Conservation (phyloP, 2,329 filamentous ascomycete species). For the Cordyceps militaris region DNA sequence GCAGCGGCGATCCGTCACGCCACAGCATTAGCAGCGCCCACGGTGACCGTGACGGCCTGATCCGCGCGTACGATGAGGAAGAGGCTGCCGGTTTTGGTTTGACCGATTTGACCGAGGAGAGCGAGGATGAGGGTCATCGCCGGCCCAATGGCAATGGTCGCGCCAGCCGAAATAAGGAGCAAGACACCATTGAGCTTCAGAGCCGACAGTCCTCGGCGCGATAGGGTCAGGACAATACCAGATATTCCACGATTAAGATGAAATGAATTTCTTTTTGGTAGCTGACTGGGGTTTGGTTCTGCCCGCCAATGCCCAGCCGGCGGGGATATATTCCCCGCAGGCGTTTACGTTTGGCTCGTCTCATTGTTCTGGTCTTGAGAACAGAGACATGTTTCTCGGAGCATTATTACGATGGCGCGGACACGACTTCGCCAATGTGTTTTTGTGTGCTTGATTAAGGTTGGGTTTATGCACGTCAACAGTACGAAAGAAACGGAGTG, state of each 20-base stretch:
- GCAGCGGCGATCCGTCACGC: constrained; percentile 60
- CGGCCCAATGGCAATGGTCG: constrained; percentile 30
- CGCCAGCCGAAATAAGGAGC: constrained; percentile 31
- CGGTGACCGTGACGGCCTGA: constrained; percentile 72
- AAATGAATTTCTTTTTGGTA: constrained; percentile 11
- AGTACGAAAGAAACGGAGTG: constrained; percentile 6
- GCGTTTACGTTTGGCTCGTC: neutral
- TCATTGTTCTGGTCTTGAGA: neutral
- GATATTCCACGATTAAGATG: constrained; percentile 8
- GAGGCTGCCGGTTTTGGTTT: constrained; percentile 66
- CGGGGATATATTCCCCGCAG: neutral
- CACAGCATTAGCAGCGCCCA: constrained; percentile 58
- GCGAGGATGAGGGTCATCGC: constrained; percentile 49
- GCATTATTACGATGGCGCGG: neutral
- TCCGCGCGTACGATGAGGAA: constrained; percentile 85
- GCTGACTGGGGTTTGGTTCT: neutral
- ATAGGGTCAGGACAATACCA: neutral
- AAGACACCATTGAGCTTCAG: constrained; percentile 44
- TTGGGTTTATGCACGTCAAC: neutral
- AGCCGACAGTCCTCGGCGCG: constrained; percentile 34
- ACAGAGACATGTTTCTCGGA: neutral
- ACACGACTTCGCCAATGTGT: neutral
- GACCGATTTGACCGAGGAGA: constrained; percentile 71
- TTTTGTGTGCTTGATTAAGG: neutral
- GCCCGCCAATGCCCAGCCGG: neutral